These are phyloP conservation scores for Anthracocystis setariae DNA, from an alignment of 1,284 basidiomycete species.

Conservation along the genomic window DNA sequence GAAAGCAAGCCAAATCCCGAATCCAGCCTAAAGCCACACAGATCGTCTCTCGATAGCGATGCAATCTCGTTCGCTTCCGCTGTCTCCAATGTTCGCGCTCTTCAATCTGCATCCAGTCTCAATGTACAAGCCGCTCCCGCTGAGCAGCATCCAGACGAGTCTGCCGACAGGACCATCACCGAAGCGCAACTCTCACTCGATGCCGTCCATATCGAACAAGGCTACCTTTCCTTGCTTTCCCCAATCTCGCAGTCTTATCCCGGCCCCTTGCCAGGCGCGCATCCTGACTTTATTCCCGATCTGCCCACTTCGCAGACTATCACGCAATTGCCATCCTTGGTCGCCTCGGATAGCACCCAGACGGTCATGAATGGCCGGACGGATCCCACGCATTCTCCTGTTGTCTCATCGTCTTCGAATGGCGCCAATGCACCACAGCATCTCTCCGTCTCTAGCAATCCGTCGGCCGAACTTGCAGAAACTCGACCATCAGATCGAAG, in stretches of 20 bases:
- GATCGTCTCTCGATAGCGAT: slow-evolving; percentile 50
- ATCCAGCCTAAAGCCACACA: slow-evolving; percentile 4
- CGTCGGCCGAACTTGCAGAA: slow-evolving; percentile 6
- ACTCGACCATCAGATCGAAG: slow-evolving; percentile 22
- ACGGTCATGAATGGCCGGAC: slow-evolving; percentile 8
- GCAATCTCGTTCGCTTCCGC: slow-evolving; percentile 50
- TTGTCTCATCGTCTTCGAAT: neutral
- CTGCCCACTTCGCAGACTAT: slow-evolving; percentile 5
- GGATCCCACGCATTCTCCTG: neutral
- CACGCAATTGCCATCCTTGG: slow-evolving; percentile 2
- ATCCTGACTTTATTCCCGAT: slow-evolving; percentile 1
- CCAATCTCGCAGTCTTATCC: slow-evolving; percentile 7
- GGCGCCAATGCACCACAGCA: slow-evolving; percentile 7
- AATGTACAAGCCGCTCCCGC: neutral
- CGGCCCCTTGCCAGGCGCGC: slow-evolving; percentile 5
- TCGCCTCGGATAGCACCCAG: slow-evolving; percentile 15
- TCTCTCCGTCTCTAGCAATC: slow-evolving; percentile 19
- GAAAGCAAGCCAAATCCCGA: neutral
- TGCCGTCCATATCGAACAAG: slow-evolving; percentile 17
- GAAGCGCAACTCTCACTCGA: slow-evolving; percentile 11
- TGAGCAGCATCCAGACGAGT: no score
- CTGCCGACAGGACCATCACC: slow-evolving; percentile 18
- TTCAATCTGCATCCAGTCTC: slow-evolving; percentile 1
- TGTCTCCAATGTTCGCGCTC: slow-evolving; percentile 24
- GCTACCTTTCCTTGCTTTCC: slow-evolving; percentile 10